These are phyloP conservation scores for Dinochytrium kinnereticum DNA, from an alignment of 371 early-diverging fungal genomes.

Conservation along the genomic window DNA sequence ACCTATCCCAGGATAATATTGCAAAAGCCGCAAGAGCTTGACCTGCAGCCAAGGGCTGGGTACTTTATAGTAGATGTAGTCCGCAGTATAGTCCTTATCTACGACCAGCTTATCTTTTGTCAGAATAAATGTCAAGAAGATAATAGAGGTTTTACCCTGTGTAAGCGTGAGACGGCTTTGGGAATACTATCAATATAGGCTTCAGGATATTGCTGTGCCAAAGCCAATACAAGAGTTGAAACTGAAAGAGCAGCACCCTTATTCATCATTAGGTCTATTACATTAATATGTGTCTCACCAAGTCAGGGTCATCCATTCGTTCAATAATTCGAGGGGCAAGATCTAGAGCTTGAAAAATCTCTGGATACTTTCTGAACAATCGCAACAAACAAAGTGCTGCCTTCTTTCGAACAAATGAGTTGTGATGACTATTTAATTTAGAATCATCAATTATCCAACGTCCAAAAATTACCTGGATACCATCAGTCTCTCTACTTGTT, in stretches of 20 bases:
- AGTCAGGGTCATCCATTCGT: conserved; percentile 84
- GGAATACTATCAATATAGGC: conserved; percentile 75
- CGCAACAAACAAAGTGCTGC: conserved; percentile 92
- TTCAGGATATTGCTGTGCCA: conserved; percentile 88
- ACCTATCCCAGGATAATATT: conserved; percentile 93
- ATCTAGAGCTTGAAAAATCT: conserved; percentile 83
- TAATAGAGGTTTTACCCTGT: conserved; percentile 63
- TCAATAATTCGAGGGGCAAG: conserved; percentile 86
- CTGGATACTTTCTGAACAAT: conserved; percentile 87
- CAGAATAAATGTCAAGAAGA: neutral
- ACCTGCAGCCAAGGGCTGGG: conserved; percentile 98
- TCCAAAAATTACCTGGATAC: conserved; percentile 71
- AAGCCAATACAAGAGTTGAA: conserved; percentile 80
- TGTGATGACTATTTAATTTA: conserved; percentile 42
- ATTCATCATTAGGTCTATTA: conserved; percentile 11
- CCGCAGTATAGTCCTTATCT: conserved; percentile 79
- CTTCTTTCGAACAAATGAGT: conserved; percentile 94
- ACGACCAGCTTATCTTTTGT: conserved; percentile 69
- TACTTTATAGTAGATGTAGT: conserved; percentile 96
- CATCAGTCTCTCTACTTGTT: conserved; percentile 83
- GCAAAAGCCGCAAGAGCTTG: conserved; percentile 89
- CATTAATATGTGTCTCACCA: conserved; percentile 58
- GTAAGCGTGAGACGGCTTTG: conserved; percentile 77
- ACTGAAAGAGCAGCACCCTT: conserved; percentile 88
- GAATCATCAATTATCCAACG: neutral